Evolutionary conservation across 2,329 filamentous ascomycete species (phyloP).

Genomic region (Diaporthe vexans): DNA sequence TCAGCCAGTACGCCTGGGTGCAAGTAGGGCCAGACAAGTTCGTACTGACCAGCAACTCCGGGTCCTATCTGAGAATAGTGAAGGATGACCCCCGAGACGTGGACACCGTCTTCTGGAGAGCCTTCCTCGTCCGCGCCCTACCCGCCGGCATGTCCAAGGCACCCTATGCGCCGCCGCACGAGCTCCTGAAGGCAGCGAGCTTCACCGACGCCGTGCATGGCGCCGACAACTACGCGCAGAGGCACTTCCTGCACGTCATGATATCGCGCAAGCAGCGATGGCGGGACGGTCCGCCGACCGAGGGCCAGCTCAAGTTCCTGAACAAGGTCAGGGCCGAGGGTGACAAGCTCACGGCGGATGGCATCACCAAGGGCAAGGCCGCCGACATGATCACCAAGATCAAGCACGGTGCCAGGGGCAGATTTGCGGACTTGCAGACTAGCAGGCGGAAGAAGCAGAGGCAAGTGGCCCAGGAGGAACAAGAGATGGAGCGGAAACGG

Average conservation of each 20-base stretch:
- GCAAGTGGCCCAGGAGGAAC: constrained; percentile 54
- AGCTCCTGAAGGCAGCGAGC: constrained; percentile 74
- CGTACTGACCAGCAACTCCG: constrained; percentile 75
- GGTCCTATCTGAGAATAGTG: constrained; percentile 72
- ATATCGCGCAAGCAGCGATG: constrained; percentile 78
- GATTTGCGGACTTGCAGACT: constrained; percentile 67
- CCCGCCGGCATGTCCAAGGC: constrained; percentile 61
- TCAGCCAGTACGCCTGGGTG: constrained; percentile 88
- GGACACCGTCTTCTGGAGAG: constrained; percentile 54
- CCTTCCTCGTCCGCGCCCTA: constrained; percentile 63
- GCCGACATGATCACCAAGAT: constrained; percentile 94
- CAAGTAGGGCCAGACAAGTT: constrained; percentile 79
- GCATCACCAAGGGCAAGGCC: constrained; percentile 84
- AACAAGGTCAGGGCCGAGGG: constrained; percentile 73
- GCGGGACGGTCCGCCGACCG: constrained; percentile 76
- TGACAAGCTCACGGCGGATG: constrained; percentile 66
- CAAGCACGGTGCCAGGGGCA: constrained; percentile 82
- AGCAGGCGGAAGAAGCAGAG: constrained; percentile 65
- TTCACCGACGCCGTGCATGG: constrained; percentile 85
- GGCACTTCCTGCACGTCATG: constrained; percentile 75
- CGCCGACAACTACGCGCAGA: constrained; percentile 83
- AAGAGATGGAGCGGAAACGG: constrained; percentile 54
- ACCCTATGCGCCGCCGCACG: constrained; percentile 77
- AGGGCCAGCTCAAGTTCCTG: constrained; percentile 76
- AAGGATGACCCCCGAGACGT: constrained; percentile 52